Percentiles rank a stretch among this genome's conserved stretches.
Evolutionary conservation across 176 grass and related monocot species (phyloP).

Genomic region (Coix lacrymajobi): DNA sequence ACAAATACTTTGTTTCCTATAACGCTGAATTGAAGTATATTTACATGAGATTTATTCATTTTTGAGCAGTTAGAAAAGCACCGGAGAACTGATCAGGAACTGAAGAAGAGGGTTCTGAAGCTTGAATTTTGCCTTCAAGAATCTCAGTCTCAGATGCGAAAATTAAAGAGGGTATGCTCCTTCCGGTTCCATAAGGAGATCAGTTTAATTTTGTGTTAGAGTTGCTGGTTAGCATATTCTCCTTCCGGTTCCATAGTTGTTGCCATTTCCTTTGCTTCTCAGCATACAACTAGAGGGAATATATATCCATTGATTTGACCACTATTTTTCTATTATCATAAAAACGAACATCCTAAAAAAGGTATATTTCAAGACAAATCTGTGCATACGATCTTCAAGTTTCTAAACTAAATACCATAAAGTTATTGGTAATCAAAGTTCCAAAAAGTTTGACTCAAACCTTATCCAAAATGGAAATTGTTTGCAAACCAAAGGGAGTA

Average conservation of each 20-base stretch:
- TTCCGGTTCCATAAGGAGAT: not conserved
- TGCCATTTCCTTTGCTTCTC: not conserved
- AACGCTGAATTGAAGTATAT: not conserved
- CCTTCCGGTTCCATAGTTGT: not conserved
- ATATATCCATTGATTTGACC: not conserved
- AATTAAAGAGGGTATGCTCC: conserved; percentile 69
- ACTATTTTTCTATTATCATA: not conserved
- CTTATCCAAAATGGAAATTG: not conserved
- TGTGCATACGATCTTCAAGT: not conserved
- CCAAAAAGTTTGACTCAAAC: not conserved
- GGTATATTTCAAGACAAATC: not conserved
- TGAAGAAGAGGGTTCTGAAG: conserved; percentile 91
- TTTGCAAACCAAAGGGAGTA: not conserved
- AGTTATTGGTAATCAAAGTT: not conserved
- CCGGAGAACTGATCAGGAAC: conserved; percentile 66
- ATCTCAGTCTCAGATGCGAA: conserved; percentile 79
- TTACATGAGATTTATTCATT: conserved; percentile 7
- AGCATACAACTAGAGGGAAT: not conserved
- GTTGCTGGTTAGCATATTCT: not conserved
- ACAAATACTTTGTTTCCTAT: not conserved
- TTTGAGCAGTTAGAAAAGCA: conserved; percentile 75
- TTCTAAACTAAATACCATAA: not conserved
- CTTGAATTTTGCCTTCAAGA: conserved; percentile 98
- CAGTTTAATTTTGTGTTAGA: not conserved
- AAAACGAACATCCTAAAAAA: not conserved